phyloP scores from a whole-genome alignment of 2,329 filamentous ascomycete species.

The Fusarium concolor region DNA sequence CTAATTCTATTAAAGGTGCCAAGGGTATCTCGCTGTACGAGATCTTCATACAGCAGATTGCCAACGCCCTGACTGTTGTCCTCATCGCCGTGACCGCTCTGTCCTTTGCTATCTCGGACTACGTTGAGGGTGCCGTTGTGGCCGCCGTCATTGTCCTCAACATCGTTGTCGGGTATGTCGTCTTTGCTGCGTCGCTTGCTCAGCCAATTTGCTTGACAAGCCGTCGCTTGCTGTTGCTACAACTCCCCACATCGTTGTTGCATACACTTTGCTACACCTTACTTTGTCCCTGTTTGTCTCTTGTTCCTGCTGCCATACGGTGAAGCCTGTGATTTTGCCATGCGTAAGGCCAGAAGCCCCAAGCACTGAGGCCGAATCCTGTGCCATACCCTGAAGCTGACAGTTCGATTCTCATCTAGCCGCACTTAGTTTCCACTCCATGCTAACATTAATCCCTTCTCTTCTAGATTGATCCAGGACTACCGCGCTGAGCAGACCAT shows the following conservation, averaged over 20 bases:
- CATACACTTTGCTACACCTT: slow-evolving; percentile 34
- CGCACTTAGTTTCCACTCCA: slow-evolving; percentile 25
- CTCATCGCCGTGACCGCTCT: slow-evolving; percentile 80
- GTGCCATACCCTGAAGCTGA: slow-evolving; percentile 47
- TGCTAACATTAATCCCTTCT: slow-evolving; percentile 41
- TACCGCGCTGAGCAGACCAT: slow-evolving; percentile 72
- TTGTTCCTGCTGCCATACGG: slow-evolving; percentile 43
- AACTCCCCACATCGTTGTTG: slow-evolving; percentile 32
- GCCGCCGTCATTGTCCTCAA: slow-evolving; percentile 74
- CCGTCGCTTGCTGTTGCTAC: slow-evolving; percentile 28
- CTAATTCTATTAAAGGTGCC: slow-evolving; percentile 77
- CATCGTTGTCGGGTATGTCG: slow-evolving; percentile 72
- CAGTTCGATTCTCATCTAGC: slow-evolving; percentile 36
- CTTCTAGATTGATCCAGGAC: slow-evolving; percentile 66
- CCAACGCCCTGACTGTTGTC: slow-evolving; percentile 80
- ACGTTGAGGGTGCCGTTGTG: slow-evolving; percentile 72
- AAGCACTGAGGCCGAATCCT: slow-evolving; percentile 44
- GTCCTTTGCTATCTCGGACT: slow-evolving; percentile 73
- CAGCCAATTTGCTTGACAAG: slow-evolving; percentile 40
- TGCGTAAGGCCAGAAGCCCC: slow-evolving; percentile 45
- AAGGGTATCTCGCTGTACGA: slow-evolving; percentile 78
- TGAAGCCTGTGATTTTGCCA: slow-evolving; percentile 47
- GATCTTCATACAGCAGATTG: slow-evolving; percentile 81
- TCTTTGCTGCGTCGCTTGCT: slow-evolving; percentile 43
- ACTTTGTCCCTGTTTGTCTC: slow-evolving; percentile 16